A percentile compares a stretch with the other conserved stretches of the same genome.
phyloP scores from a whole-genome alignment of 306 rosid species.

The Trifolium fragiferum region DNA sequence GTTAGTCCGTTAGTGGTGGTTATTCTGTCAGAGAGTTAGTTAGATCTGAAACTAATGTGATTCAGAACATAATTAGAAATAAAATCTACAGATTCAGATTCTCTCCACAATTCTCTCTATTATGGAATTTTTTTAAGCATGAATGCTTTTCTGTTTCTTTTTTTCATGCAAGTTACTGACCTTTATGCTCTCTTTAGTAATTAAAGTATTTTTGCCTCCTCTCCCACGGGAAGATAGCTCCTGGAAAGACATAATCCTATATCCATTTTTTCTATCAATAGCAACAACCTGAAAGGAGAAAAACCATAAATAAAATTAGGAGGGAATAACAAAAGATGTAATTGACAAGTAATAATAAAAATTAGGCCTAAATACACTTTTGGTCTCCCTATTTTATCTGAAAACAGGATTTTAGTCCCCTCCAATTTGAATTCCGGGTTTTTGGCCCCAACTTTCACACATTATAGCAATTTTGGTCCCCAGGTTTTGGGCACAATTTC shows the following conservation, averaged over 20 bases:
- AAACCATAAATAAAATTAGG: constrained; percentile 11
- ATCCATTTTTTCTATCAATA: constrained; percentile 76
- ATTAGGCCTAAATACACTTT: too few relatives aligned
- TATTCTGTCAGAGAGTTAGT: background rate
- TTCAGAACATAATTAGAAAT: background rate
- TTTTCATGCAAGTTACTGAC: constrained; percentile 49
- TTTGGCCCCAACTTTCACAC: too few relatives aligned
- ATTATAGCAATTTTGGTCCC: too few relatives aligned
- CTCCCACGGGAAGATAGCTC: constrained; percentile 88
- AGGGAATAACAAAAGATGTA: constrained; percentile 25
- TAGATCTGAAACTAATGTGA: background rate
- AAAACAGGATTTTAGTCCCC: too few relatives aligned
- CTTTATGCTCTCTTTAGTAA: constrained; percentile 75
- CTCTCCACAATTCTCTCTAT: background rate
- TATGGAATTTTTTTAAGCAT: background rate
- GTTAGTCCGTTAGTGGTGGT: background rate
- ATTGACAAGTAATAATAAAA: constrained; percentile 28
- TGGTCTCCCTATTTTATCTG: too few relatives aligned
- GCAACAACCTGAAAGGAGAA: constrained; percentile 78
- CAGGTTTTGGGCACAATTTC: too few relatives aligned
- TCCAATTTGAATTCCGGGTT: too few relatives aligned
- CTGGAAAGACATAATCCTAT: constrained; percentile 81
- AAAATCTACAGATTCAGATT: background rate
- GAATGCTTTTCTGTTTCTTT: constrained; percentile 18
- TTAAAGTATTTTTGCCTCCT: constrained; percentile 71